Percentiles rank a stretch among this genome's conserved stretches.
Evolutionary conservation across 2,329 filamentous ascomycete species (phyloP).

Genomic region (Aspergillus versicolor): DNA sequence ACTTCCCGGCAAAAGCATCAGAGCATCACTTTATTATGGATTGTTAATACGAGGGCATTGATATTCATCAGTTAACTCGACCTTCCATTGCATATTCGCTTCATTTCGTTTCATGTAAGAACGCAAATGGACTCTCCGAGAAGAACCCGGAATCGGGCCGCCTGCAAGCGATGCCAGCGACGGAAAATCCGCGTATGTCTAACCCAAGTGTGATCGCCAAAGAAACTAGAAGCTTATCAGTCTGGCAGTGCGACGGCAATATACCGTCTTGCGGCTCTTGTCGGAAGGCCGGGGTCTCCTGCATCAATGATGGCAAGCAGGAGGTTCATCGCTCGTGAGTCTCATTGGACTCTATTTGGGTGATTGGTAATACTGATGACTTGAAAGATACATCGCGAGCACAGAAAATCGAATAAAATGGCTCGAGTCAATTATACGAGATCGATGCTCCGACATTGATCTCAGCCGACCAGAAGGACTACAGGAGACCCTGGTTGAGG

Average conservation of each 20-base stretch:
- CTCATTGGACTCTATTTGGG: neutral
- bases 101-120: neutral
- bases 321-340: conserved; percentile 46
- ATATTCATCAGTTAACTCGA: neutral
- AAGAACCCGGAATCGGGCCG: conserved; percentile 32
- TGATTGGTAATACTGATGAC: neutral
- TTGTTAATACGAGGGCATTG: neutral
- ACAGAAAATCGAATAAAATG: conserved; percentile 46
- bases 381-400: conserved; percentile 34
- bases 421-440: conserved; percentile 47
- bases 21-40: neutral
- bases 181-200: conserved; percentile 50
- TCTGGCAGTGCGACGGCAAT: conserved; percentile 46
- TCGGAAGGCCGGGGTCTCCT: conserved; percentile 42
- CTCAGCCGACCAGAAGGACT: conserved; percentile 26
- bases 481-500: neutral
- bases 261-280: conserved; percentile 47
- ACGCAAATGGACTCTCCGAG: conserved; percentile 26
- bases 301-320: conserved; percentile 48
- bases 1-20: neutral
- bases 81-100: neutral
- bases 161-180: conserved; percentile 45
- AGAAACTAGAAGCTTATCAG: conserved; percentile 1
- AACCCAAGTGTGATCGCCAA: neutral
- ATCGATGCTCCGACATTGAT: conserved; percentile 46